Evolutionary conservation across 2,329 filamentous ascomycete species (phyloP).

Genomic region (Phyllosticta ampelicida): DNA sequence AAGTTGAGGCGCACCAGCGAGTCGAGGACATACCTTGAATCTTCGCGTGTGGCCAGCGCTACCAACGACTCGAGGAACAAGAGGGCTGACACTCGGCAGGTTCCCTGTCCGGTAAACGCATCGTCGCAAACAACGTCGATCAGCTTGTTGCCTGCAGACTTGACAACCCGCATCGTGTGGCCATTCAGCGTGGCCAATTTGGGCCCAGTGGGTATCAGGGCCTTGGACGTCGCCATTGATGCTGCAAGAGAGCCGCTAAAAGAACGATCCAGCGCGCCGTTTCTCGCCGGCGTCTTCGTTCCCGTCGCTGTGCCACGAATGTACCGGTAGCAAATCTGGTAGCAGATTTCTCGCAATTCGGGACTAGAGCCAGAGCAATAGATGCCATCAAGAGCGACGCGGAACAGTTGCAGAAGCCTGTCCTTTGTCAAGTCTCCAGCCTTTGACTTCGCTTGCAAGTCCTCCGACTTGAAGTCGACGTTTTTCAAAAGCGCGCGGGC

Average conservation of each 20-base stretch:
- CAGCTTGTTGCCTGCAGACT: constrained; percentile 68
- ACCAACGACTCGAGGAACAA: constrained; percentile 73
- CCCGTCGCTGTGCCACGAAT: constrained; percentile 53
- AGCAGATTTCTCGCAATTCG: constrained; percentile 71
- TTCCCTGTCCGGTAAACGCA: constrained; percentile 71
- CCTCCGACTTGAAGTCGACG: constrained; percentile 47
- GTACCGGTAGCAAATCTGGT: constrained; percentile 84
- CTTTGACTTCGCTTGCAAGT: constrained; percentile 1
- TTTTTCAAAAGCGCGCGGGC: constrained; percentile 61
- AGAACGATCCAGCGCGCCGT: constrained; percentile 22
- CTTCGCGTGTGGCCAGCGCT: constrained; percentile 59
- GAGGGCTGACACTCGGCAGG: constrained; percentile 74
- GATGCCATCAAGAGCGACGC: constrained; percentile 71
- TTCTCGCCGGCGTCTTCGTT: constrained; percentile 23
- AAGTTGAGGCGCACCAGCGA: constrained; percentile 80
- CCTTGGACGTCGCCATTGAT: neutral
- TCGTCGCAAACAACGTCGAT: constrained; percentile 88
- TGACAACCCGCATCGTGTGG: constrained; percentile 57
- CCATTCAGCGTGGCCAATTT: constrained; percentile 29
- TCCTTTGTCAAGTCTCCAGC: constrained; percentile 67
- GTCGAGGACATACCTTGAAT: constrained; percentile 65
- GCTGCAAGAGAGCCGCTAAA: constrained; percentile 4
- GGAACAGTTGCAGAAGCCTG: constrained; percentile 84
- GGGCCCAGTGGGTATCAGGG: neutral
- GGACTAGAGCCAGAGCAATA: constrained; percentile 60